Evolutionary conservation across 192 early-diverging fungal genomes (phyloP).

Genomic region (Nowakowskiella sp.): DNA sequence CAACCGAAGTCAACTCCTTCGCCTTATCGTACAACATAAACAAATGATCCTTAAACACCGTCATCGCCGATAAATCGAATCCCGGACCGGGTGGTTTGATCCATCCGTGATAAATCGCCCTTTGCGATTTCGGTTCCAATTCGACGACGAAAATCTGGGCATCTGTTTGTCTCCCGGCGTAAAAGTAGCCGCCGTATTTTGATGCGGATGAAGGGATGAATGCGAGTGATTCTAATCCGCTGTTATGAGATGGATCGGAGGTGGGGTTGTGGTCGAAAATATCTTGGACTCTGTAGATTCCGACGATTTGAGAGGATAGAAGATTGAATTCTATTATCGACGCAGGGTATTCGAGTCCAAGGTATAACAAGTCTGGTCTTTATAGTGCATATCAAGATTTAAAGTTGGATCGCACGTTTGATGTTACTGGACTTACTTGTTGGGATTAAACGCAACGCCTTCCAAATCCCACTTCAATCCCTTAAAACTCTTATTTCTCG

Average conservation of each 20-base stretch:
- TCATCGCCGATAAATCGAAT: conserved; percentile 15
- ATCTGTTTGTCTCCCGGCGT: conserved; percentile 21
- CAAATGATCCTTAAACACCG: conserved; percentile 5
- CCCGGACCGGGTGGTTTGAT: conserved; percentile 17
- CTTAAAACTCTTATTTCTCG: conserved; percentile 4
- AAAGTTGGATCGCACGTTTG: neutral
- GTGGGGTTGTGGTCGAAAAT: conserved; percentile 1
- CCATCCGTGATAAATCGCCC: conserved; percentile 6
- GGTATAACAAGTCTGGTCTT: conserved; percentile 13
- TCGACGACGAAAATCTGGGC: conserved; percentile 19
- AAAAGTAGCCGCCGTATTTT: conserved; percentile 10
- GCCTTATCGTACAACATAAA: conserved; percentile 21
- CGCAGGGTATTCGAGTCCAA: conserved; percentile 14
- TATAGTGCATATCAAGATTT: neutral
- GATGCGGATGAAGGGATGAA: conserved; percentile 3
- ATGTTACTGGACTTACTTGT: too few relatives aligned
- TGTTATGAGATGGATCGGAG: too few relatives aligned
- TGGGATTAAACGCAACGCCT: conserved; percentile 12
- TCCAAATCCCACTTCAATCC: conserved; percentile 20
- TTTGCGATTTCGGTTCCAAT: neutral
- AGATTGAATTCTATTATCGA: conserved; percentile 16
- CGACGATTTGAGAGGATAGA: neutral
- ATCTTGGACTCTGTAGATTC: neutral
- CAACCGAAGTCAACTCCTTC: neutral
- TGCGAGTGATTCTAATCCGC: conserved; percentile 20